Base-by-base conservation (phyloP, 2,329 filamentous ascomycete genomes). In the Lizonia empirigonia region DNA sequence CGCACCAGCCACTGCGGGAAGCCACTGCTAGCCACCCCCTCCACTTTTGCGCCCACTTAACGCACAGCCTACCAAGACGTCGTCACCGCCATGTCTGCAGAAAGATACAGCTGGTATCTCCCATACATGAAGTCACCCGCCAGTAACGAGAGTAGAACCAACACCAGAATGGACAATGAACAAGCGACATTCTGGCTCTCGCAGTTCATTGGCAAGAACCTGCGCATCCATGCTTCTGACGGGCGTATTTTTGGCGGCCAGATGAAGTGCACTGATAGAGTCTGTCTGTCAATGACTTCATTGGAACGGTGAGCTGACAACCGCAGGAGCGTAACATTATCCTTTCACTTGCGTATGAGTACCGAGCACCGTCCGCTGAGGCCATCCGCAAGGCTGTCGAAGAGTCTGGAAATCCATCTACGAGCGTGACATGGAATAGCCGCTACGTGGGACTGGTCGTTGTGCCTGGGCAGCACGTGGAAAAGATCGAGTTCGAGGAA, bases 211-310 rank as follows among this genome's bases (percentile, higher is more conserved):
- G 89, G 89, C 72, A 90, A 90, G 71, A 89, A 85, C 30, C 77
- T 97, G 26, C 87, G 91, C 50, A 78, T 97, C 46, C 84, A 89
- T 63, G 90, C 88, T 12, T 89, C 85, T 4, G 93, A 97, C 70
- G 85, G 84, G 13, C 89, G 94, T 53, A 86, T 96, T 72, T 99
- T 97, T 73, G 85, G 91, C 47, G 94, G 94, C 16, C 82, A 86
- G 58, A 89, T 99, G 76, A 97, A 95, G 75, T 99, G 94, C 78
- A 97, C 92, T 23, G 94, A 99, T 78, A 85, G 88, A 53, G 91
- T 95, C 77, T 41, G 83, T 80, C 20, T 30, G 15, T 24, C 23
- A 20, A 16, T 27, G 8, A 33, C 18, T 16, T 29, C 19, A 9
- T 5, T 23, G 7, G 1, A n/a, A 4, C 30, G 6, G 20, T 15